These are phyloP conservation scores for Salvia hispanica DNA, from an alignment of 257 asterid species.

Conservation along the genomic window DNA sequence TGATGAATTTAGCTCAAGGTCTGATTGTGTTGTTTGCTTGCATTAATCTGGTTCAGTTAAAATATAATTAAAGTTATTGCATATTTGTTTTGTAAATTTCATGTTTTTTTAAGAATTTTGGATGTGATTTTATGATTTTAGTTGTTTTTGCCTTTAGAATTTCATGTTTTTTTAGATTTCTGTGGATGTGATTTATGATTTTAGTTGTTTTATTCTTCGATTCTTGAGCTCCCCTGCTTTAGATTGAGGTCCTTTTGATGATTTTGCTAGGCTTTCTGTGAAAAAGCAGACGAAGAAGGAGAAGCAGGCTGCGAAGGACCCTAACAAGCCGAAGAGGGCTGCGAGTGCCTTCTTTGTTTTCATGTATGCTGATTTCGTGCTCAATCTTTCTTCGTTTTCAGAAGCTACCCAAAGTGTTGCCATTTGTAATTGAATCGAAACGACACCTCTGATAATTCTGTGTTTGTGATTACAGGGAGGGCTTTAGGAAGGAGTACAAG, in stretches of 20 bases:
- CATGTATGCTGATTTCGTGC: constrained; percentile 44
- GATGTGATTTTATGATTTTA: no score
- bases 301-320: constrained; percentile 62
- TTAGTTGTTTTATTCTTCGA: neutral
- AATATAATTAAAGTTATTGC: neutral
- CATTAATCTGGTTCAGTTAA: neutral
- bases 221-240: no score
- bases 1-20: neutral
- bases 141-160: no score
- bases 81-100: no score
- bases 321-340: constrained; percentile 78
- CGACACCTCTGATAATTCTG: neutral
- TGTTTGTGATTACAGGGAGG: constrained; percentile 49
- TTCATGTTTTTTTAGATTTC: no score
- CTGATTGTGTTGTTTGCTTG: neutral
- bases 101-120: no score
- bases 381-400: neutral
- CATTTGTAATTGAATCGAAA: neutral
- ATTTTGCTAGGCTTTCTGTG: constrained; percentile 52
- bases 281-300: constrained; percentile 52
- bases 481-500: constrained; percentile 60
- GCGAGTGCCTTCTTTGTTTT: constrained; percentile 72
- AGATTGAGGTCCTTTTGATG: neutral
- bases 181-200: neutral
- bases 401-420: no score